phyloP scores from a whole-genome alignment of 208 protist species.

The Wallacemonas sp. region DNA sequence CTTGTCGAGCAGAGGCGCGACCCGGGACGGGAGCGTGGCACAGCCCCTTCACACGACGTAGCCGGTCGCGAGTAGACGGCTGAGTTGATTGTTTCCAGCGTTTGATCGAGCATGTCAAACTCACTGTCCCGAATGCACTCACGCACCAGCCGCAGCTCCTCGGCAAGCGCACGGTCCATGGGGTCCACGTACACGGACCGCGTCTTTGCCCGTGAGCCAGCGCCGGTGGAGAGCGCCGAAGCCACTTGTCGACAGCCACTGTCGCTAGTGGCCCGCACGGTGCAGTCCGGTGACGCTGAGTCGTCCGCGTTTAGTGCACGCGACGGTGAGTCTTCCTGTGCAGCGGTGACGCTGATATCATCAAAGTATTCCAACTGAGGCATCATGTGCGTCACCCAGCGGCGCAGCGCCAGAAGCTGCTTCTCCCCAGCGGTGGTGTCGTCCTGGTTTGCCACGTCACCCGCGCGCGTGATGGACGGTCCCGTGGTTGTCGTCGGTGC shows the following conservation, averaged over 20 bases:
- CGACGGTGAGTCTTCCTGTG: too few relatives aligned
- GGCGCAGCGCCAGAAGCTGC: constrained; percentile 22
- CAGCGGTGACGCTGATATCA: constrained; percentile 40
- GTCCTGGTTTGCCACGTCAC: too few relatives aligned
- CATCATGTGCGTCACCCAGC: constrained; percentile 52
- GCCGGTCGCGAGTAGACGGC: constrained; percentile 57
- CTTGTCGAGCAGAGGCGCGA: background rate
- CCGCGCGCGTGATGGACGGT: background rate
- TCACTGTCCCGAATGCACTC: constrained; percentile 68
- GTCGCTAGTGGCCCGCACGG: too few relatives aligned
- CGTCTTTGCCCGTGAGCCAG: background rate
- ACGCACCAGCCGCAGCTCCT: constrained; percentile 75
- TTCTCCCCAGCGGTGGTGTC: constrained; percentile 2
- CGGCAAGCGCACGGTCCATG: constrained; percentile 42
- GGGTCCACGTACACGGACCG: constrained; percentile 54
- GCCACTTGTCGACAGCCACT: too few relatives aligned
- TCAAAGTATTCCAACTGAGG: constrained; percentile 59
- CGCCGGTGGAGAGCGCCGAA: background rate
- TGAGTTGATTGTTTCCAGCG: constrained; percentile 38
- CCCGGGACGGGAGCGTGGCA: constrained; percentile 9
- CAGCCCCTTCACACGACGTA: constrained; percentile 55
- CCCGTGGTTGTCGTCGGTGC: constrained; percentile 2
- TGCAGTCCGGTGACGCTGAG: too few relatives aligned
- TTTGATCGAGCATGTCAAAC: constrained; percentile 47
- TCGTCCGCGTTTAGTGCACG: too few relatives aligned